phyloP scores from a whole-genome alignment of 805 yeast species.

The Candida nonsorbophila region DNA sequence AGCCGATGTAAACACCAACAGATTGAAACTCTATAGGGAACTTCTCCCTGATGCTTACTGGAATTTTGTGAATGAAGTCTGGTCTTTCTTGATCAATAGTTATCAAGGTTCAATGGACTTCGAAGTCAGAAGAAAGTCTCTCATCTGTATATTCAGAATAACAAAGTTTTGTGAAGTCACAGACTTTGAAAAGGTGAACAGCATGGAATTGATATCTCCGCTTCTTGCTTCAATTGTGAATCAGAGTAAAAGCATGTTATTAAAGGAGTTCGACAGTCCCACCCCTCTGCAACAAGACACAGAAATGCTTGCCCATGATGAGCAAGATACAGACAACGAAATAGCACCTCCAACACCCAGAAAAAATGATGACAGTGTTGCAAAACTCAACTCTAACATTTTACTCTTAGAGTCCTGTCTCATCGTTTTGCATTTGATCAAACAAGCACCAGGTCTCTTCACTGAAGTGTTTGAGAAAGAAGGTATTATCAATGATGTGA shows the following conservation, averaged over 20 bases:
- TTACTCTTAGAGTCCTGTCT: constrained; percentile 42
- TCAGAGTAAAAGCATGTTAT: constrained; percentile 38
- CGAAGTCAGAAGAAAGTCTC: constrained; percentile 52
- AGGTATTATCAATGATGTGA: constrained; percentile 58
- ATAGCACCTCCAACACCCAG: not conserved
- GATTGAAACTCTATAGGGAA: constrained; percentile 24
- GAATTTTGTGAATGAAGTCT: constrained; percentile 41
- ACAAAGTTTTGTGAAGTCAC: constrained; percentile 32
- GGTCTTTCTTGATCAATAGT: constrained; percentile 53
- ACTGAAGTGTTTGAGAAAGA: constrained; percentile 57
- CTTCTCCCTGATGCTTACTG: constrained; percentile 16
- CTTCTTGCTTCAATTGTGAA: constrained; percentile 57
- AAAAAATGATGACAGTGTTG: constrained; percentile 9
- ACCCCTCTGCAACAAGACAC: not conserved
- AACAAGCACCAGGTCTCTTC: constrained; percentile 18
- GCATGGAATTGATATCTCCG: constrained; percentile 34
- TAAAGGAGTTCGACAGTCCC: constrained; percentile 3
- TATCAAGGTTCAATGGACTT: constrained; percentile 72
- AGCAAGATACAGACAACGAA: not conserved
- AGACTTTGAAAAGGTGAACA: constrained; percentile 24
- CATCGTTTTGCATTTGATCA: constrained; percentile 7
- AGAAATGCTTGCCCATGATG: constrained; percentile 1
- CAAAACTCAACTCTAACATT: constrained; percentile 26
- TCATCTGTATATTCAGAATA: constrained; percentile 51
- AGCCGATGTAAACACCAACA: constrained; percentile 20